phyloP scores from a whole-genome alignment of 139 green algal genomes.

The Closterium sp. region DNA sequence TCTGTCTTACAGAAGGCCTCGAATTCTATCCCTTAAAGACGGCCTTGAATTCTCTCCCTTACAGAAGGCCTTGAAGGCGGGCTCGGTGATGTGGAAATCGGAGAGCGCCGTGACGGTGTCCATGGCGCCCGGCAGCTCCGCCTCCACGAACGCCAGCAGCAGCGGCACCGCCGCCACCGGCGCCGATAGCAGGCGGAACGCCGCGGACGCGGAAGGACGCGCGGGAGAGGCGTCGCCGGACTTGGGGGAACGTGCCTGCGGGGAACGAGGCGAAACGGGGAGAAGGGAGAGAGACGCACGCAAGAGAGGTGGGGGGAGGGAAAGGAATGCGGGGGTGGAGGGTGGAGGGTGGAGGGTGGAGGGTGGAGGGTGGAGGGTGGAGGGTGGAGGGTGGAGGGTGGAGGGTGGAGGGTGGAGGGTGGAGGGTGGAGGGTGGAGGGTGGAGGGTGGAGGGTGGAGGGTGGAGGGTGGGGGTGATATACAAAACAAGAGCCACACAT shows the following conservation, averaged over 20 bases:
- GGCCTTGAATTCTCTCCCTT: constrained; percentile 19
- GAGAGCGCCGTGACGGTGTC: neutral
- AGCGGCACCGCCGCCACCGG: neutral
- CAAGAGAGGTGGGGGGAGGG: neutral
- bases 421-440: too few relatives aligned
- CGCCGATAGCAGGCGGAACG: constrained; percentile 6
- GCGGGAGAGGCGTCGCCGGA: neutral
- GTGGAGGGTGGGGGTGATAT: too few relatives aligned
- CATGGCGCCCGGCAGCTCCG: constrained; percentile 15
- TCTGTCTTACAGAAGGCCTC: neutral
- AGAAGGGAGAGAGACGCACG: neutral
- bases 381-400: too few relatives aligned
- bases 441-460: too few relatives aligned
- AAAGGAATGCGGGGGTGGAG: too few relatives aligned
- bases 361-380: too few relatives aligned
- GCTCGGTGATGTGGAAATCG: constrained; percentile 18
- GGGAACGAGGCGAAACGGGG: neutral
- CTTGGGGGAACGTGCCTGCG: neutral
- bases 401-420: too few relatives aligned
- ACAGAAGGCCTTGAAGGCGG: constrained; percentile 20
- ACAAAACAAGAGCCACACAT: too few relatives aligned
- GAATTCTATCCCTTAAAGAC: too few relatives aligned
- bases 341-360: too few relatives aligned
- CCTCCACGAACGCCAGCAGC: constrained; percentile 14
- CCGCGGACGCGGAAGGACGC: neutral